Conservation (phyloP, 2,329 filamentous ascomycete genomes). For the Plenodomus lindquistii region DNA sequence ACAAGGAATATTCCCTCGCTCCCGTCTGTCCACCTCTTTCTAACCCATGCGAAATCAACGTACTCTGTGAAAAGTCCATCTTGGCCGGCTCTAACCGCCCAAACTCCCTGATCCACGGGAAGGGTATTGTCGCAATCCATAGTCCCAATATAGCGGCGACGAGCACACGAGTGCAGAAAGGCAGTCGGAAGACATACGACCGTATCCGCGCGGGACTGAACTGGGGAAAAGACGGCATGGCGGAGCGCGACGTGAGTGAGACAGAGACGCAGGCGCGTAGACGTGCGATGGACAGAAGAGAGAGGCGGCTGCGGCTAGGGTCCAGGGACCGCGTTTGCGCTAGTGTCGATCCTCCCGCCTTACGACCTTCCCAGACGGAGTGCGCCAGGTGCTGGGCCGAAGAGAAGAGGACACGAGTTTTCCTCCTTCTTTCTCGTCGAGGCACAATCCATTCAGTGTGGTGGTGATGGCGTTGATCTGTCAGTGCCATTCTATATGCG, state of each 20-base stretch:
- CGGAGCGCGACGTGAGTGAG: conserved; percentile 18
- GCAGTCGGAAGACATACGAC: conserved; percentile 82
- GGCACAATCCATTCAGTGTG: conserved; percentile 11
- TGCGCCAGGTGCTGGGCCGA: conserved; percentile 16
- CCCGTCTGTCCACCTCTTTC: neutral
- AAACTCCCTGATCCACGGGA: conserved; percentile 75
- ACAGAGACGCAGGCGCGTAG: conserved; percentile 17
- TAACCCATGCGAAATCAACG: conserved; percentile 39
- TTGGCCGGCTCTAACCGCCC: conserved; percentile 77
- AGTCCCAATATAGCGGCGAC: conserved; percentile 68
- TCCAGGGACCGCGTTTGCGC: conserved; percentile 14
- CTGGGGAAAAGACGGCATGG: conserved; percentile 54
- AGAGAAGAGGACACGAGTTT: conserved; percentile 13
- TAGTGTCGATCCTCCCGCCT: conserved; percentile 20
- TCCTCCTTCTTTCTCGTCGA: conserved; percentile 4
- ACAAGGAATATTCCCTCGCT: neutral
- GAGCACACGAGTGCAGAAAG: conserved; percentile 78
- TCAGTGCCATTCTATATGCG: conserved; percentile 17
- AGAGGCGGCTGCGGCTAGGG: conserved; percentile 19
- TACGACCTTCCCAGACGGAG: conserved; percentile 17
- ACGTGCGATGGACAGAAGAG: conserved; percentile 8
- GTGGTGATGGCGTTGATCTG: conserved; percentile 42
- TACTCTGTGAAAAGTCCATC: conserved; percentile 72
- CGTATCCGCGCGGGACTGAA: conserved; percentile 76
- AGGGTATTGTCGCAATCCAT: conserved; percentile 71